phyloP scores from a whole-genome alignment of 805 yeast species.

The Kodamaea lidongshanica region DNA sequence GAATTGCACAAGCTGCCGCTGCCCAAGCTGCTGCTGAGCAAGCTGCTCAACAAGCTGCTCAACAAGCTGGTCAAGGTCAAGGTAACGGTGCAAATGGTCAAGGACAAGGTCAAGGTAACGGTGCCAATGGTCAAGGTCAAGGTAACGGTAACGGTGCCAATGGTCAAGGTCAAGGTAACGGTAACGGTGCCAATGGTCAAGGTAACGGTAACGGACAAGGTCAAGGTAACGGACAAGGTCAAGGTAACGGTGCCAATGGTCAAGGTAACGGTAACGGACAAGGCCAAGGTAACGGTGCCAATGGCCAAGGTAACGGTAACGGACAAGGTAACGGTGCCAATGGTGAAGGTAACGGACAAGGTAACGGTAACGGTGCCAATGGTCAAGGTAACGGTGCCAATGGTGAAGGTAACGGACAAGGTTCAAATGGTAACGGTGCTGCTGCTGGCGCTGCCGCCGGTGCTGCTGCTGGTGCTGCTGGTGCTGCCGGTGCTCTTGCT shows the following conservation, averaged over 20 bases:
- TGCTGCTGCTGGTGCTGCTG: slow-evolving; percentile 1
- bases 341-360: too few species aligned
- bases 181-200: too few species aligned
- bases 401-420: too few species aligned
- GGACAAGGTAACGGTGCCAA: slow-evolving; percentile 1
- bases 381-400: too few species aligned
- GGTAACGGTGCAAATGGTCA: slow-evolving; percentile 1
- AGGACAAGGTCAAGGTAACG: not conserved
- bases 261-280: too few species aligned
- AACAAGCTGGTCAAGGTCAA: not conserved
- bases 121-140: not conserved
- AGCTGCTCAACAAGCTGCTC: not conserved
- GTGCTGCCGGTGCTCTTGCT: slow-evolving; percentile 1
- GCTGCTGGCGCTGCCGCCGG: slow-evolving; percentile 2
- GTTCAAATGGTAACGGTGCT: slow-evolving; percentile 1
- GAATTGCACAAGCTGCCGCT: slow-evolving; percentile 2
- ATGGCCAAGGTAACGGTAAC: not conserved
- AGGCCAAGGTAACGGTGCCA: slow-evolving; percentile 1
- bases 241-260: too few species aligned
- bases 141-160: slow-evolving; percentile 1
- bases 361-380: slow-evolving; percentile 1
- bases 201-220: too few species aligned
- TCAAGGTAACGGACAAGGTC: too few species aligned
- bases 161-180: too few species aligned
- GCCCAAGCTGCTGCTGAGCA: slow-evolving; percentile 3